Evolutionary conservation across 805 yeast genomes (phyloP).

Genomic region (Huiozyma sinensis): DNA sequence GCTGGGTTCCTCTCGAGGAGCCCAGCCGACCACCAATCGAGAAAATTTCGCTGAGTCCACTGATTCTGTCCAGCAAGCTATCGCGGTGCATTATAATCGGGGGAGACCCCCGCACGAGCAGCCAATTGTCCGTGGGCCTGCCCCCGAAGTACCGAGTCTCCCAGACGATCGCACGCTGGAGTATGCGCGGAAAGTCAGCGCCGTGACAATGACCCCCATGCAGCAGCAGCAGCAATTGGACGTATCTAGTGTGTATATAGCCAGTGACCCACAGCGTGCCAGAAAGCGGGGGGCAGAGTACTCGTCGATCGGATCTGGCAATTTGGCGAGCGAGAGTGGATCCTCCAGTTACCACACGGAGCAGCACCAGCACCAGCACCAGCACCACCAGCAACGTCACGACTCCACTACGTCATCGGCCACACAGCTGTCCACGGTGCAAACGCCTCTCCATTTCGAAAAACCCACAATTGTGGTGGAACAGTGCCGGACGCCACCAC

Average conservation of each 20-base stretch:
- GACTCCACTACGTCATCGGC: not conserved
- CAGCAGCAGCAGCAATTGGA: too few relatives aligned
- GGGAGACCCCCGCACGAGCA: too few relatives aligned
- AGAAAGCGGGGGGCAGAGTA: not conserved
- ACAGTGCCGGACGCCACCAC: not conserved
- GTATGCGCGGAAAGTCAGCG: not conserved
- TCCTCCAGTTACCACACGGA: not conserved
- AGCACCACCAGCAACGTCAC: not conserved
- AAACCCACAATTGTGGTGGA: not conserved
- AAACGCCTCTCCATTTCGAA: not conserved
- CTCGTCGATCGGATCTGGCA: slow-evolving; percentile 13
- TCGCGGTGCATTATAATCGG: too few relatives aligned
- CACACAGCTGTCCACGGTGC: too few relatives aligned
- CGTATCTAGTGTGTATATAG: too few relatives aligned
- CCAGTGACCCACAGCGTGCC: too few relatives aligned
- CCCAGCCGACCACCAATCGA: too few relatives aligned
- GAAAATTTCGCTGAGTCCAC: too few relatives aligned
- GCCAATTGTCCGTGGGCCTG: too few relatives aligned
- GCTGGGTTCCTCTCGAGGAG: too few relatives aligned
- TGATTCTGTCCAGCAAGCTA: too few relatives aligned
- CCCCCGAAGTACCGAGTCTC: not conserved
- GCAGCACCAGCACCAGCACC: not conserved
- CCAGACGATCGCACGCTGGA: slow-evolving; percentile 1
- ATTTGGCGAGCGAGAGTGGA: slow-evolving; percentile 12
- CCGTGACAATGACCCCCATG: too few relatives aligned